These are phyloP conservation scores for Geranium rotundifolium DNA, from an alignment of 345 rosid genomes.

Conservation along the genomic window DNA sequence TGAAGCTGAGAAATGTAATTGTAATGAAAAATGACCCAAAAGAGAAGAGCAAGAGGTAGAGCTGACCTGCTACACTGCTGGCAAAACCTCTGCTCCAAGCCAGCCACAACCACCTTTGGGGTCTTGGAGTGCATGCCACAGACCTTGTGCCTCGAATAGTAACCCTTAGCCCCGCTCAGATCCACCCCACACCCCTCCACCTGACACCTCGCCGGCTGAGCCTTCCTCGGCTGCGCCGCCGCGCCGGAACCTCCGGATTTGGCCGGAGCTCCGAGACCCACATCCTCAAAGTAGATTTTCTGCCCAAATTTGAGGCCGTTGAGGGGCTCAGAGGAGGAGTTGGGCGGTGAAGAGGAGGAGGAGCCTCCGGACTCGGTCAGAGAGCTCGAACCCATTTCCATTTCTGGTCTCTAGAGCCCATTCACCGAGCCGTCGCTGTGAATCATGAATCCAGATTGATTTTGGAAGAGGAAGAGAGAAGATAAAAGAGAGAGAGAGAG, in stretches of 20 bases:
- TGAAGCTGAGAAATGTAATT: constrained; percentile 1
- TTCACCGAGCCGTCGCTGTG: neutral
- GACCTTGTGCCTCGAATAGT: constrained; percentile 88
- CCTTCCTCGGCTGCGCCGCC: constrained; percentile 21
- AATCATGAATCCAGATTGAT: too few species aligned
- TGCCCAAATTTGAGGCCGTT: constrained; percentile 64
- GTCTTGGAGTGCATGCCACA: constrained; percentile 83
- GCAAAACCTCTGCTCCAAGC: constrained; percentile 87
- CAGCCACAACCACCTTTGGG: constrained; percentile 62
- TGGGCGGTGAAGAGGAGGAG: constrained; percentile 25
- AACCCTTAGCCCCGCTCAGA: constrained; percentile 87
- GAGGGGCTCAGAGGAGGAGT: constrained; percentile 33
- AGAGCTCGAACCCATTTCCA: constrained; percentile 61
- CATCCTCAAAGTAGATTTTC: constrained; percentile 74
- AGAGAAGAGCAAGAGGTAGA: neutral
- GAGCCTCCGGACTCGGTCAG: constrained; percentile 34
- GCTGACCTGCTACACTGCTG: constrained; percentile 96
- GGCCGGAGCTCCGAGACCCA: constrained; percentile 14
- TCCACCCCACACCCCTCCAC: constrained; percentile 90
- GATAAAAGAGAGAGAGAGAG: too few species aligned
- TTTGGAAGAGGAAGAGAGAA: too few species aligned
- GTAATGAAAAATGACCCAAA: neutral
- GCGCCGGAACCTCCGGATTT: constrained; percentile 12
- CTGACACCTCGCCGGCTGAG: constrained; percentile 79
- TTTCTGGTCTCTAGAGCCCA: constrained; percentile 16